Evolutionary conservation across 2,329 filamentous ascomycete genomes (phyloP).

Genomic region (Neonectria punicea): DNA sequence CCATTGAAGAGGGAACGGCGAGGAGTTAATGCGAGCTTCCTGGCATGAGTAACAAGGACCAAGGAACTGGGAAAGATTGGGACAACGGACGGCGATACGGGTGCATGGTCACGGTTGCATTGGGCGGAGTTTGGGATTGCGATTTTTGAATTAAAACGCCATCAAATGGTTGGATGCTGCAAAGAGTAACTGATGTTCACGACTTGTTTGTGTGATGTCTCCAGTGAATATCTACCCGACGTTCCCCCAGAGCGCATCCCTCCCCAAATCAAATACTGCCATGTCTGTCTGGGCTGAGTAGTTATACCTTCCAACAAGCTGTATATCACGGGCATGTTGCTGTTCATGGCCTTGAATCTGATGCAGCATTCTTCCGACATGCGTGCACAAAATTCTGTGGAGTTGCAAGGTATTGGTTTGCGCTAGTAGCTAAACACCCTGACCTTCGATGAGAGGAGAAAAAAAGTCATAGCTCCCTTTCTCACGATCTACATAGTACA

Average conservation of each 20-base stretch:
- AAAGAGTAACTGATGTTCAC: background rate
- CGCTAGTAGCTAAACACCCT: background rate
- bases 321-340: background rate
- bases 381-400: background rate
- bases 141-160: background rate
- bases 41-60: conserved; percentile 49
- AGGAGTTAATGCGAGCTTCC: conserved; percentile 70
- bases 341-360: background rate
- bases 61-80: background rate
- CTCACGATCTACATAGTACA: background rate
- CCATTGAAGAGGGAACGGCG: conserved; percentile 77
- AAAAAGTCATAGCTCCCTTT: conserved; percentile 1
- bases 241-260: background rate
- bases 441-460: background rate
- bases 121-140: conserved; percentile 30
- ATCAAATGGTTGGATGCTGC: background rate
- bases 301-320: background rate
- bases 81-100: conserved; percentile 1
- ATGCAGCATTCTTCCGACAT: background rate
- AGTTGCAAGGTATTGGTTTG: background rate
- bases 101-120: conserved; percentile 24
- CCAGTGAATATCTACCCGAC: background rate
- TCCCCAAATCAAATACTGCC: background rate
- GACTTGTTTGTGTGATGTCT: background rate
- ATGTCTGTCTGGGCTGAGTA: background rate